Base-by-base conservation (phyloP, 495 filamentous ascomycete genomes). In the Neurospora sublineolata region DNA sequence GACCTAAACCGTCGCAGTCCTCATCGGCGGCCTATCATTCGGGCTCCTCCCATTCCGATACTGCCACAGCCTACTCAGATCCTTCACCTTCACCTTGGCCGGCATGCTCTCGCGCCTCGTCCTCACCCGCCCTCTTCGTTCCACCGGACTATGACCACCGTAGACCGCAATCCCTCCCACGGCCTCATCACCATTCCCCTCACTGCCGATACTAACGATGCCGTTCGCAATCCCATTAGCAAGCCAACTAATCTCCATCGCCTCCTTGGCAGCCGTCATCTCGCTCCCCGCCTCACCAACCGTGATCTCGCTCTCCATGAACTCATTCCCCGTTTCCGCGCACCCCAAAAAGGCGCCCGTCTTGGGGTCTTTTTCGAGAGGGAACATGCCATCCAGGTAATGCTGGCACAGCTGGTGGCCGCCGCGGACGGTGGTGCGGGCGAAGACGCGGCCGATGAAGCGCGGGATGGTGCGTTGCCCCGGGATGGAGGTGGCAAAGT, bases 361-460 rank as follows among this genome's bases (percentile, higher is more conserved):
- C 12, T 72, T 67, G 2, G 73, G 68, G 23, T 83, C 75, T 0
- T 77, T 75, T 10, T 76, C 75, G 3, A 89, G 78, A 0, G 87
- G 86, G 73, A 97, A 97, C 90, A 96, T 94, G n/a, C 78, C 81
- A 70, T 91, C 88, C 0, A 96, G 81, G 68, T 95, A 97, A 76
- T 97, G 93, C 82, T 93, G 90, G 69, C 87, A 89, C 71, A 97
- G 84, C 72, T 91, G 83, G 77, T 97, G 93, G 0, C 93, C 93
- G 5, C 84, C 82, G 2, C 85, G 80, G 18, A 77, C 76, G 1
- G 85, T 88, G 4, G 82, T 82, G 2, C 89, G 86, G n/a, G 87
- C 83, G 72, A 96, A 96, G 0, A 97, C 84, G 16, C 87, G 87
- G 1, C 93, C 93, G 77, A 92, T 87, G 79, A 90, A 97, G 27